These are phyloP conservation scores for Abrus precatorius DNA, from an alignment of 306 rosid genomes.

Conservation along the genomic window DNA sequence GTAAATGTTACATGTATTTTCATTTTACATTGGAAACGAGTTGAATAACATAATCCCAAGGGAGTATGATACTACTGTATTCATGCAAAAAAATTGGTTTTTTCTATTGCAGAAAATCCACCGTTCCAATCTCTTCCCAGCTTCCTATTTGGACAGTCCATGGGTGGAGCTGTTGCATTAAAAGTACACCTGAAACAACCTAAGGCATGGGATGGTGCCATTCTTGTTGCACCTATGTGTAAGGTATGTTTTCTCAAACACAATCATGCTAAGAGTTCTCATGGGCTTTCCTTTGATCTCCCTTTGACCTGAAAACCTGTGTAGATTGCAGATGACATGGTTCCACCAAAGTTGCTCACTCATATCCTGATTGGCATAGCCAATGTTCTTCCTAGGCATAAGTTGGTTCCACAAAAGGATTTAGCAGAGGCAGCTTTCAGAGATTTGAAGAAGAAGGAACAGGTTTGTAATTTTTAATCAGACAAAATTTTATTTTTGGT, in stretches of 20 bases:
- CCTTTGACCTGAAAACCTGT: constrained; percentile 41
- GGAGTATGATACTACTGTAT: constrained; percentile 7
- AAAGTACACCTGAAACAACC: constrained; percentile 87
- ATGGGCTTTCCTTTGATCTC: constrained; percentile 21
- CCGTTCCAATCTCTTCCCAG: constrained; percentile 69
- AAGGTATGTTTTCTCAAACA: constrained; percentile 67
- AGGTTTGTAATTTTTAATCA: constrained; percentile 58
- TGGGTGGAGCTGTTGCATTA: constrained; percentile 96
- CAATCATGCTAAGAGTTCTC: constrained; percentile 30
- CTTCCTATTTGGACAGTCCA: constrained; percentile 87
- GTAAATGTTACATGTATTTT: constrained; percentile 29
- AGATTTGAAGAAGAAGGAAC: constrained; percentile 69
- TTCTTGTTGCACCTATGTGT: constrained; percentile 98
- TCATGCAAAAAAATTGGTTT: constrained; percentile 35
- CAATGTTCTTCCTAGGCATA: constrained; percentile 74
- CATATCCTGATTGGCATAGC: constrained; percentile 71
- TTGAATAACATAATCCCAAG: not conserved
- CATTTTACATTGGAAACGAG: constrained; percentile 20
- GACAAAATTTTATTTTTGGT: constrained; percentile 15
- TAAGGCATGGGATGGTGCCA: constrained; percentile 83
- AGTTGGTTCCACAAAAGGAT: constrained; percentile 87
- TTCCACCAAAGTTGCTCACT: constrained; percentile 72
- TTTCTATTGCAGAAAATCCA: constrained; percentile 67
- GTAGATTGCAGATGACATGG: constrained; percentile 93
- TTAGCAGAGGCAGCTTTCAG: constrained; percentile 89